These are phyloP conservation scores for Elaeis oleifera DNA, from an alignment of 202 grass and related monocot genomes.

Conservation along the genomic window DNA sequence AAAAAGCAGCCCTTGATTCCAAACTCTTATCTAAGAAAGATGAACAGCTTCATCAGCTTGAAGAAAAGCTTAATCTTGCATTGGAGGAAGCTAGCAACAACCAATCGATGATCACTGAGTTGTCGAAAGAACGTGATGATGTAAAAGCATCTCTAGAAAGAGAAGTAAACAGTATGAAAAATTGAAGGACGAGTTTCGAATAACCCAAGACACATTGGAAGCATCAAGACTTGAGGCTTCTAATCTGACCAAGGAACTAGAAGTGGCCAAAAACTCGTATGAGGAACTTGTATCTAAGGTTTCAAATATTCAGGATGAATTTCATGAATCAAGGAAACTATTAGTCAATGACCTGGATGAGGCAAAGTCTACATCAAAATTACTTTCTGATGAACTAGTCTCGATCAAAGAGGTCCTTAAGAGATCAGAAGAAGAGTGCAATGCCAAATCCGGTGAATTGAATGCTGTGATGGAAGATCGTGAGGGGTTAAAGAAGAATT, in stretches of 20 bases:
- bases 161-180: conserved; percentile 36
- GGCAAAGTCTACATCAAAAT: conserved; percentile 49
- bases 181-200: conserved; percentile 52
- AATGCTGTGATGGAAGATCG: conserved; percentile 42
- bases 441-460: conserved; percentile 46
- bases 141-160: conserved; percentile 50
- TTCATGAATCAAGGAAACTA: conserved; percentile 41
- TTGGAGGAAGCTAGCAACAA: conserved; percentile 55
- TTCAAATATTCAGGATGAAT: conserved; percentile 55
- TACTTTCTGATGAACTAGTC: conserved; percentile 59
- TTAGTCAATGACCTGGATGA: conserved; percentile 58
- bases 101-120: conserved; percentile 39
- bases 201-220: conserved; percentile 48
- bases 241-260: conserved; percentile 55
- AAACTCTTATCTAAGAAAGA: conserved; percentile 56
- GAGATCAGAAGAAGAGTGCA: conserved; percentile 56
- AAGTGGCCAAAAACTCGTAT: conserved; percentile 54
- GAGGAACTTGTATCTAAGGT: conserved; percentile 56
- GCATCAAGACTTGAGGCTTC: conserved; percentile 51
- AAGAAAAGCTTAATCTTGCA: conserved; percentile 61
- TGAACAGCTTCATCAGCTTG: conserved; percentile 53
- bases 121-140: conserved; percentile 59
- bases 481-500: conserved; percentile 79
- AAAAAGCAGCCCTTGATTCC: conserved; percentile 39
- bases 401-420: conserved; percentile 63